Evolutionary conservation across 768 basidiomycete species (phyloP), one percentile per base, ranked within the genome.

Genomic region (Collybia mongolica): DNA sequence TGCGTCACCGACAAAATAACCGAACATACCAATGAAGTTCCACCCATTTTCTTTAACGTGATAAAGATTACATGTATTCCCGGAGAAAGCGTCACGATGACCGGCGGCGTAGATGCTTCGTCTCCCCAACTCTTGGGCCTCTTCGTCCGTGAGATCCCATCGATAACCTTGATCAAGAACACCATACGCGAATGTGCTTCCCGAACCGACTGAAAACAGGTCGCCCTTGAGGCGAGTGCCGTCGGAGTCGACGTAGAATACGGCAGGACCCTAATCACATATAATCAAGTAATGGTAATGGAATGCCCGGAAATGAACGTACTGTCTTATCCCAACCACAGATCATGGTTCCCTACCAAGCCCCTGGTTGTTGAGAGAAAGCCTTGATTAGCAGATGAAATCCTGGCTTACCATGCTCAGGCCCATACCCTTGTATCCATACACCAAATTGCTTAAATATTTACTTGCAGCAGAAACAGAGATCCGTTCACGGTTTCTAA

Each of bases 311-410:
- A 44, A 18, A 22, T 29, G 11, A 26, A 71, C 86, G 60, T 53
- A 89, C 90, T 11, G 95, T 98, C 76, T 98, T 98, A 72, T 99
- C 97, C 94, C 95, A 98, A 22, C 97, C 97, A 61, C 95, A 98
- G 49, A 99, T 95, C 97, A 98, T 99, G 0, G 97, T 99, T 44
- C 97, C 97, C 93, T 95, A 42, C 29, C 52, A 35, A 38, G 35
- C 38, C 49, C 46, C 52, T 18, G 3, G 45, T 12, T 19, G 42
- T 17, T 46, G 40, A 38, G 18, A 14, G 24, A 45, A 17, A 4
- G 12, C 9, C 2, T 11, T 24, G 39, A 2, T 23, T 19, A 17
- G 19, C 8, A 52, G 18, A 18, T 22, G 44, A 43, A 39, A 44
- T 39, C 19, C 14, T 18, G 11, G 67, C 85, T n/a, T 48, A 93